A percentile compares a stretch with the other conserved stretches of the same genome.
phyloP scores from a whole-genome alignment of 139 green algal genomes.

The Picochlorum sp. region DNA sequence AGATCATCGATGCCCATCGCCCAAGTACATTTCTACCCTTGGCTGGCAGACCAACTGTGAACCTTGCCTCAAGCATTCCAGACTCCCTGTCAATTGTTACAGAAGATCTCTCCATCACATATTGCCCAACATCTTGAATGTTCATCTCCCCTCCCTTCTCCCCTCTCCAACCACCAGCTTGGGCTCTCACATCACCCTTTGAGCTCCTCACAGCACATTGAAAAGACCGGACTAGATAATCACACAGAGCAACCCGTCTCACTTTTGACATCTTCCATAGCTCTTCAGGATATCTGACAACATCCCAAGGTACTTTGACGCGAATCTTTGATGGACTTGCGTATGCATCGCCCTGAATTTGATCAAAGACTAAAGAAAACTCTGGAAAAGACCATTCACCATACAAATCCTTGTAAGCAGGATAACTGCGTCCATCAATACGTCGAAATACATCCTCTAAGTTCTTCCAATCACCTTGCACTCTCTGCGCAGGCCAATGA shows the following conservation, averaged over 20 bases:
- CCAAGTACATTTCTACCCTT: conserved; percentile 52
- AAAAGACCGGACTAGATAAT: conserved; percentile 56
- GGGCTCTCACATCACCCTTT: conserved; percentile 30
- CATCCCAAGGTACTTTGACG: conserved; percentile 29
- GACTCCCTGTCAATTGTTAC: conserved; percentile 31
- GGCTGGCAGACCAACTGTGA: conserved; percentile 59
- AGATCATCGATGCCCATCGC: conserved; percentile 36
- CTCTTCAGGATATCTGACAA: conserved; percentile 18
- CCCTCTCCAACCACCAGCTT: conserved; percentile 42
- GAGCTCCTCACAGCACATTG: conserved; percentile 20
- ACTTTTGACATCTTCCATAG: conserved; percentile 10
- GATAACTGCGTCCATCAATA: conserved; percentile 46
- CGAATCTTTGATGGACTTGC: conserved; percentile 24
- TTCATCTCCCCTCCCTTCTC: conserved; percentile 63
- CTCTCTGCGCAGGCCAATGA: background rate
- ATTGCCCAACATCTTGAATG: conserved; percentile 49
- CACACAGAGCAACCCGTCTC: conserved; percentile 35
- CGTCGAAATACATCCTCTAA: conserved; percentile 20
- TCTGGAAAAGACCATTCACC: conserved; percentile 31
- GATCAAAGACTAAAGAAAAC: conserved; percentile 44
- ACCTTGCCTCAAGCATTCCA: conserved; percentile 46
- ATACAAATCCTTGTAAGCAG: conserved; percentile 46
- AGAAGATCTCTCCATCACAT: conserved; percentile 55
- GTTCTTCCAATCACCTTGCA: background rate
- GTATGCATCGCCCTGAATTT: conserved; percentile 41